These are phyloP conservation scores for Tanacetum coccineum DNA, from an alignment of 129 eudicot species.

Conservation along the genomic window DNA sequence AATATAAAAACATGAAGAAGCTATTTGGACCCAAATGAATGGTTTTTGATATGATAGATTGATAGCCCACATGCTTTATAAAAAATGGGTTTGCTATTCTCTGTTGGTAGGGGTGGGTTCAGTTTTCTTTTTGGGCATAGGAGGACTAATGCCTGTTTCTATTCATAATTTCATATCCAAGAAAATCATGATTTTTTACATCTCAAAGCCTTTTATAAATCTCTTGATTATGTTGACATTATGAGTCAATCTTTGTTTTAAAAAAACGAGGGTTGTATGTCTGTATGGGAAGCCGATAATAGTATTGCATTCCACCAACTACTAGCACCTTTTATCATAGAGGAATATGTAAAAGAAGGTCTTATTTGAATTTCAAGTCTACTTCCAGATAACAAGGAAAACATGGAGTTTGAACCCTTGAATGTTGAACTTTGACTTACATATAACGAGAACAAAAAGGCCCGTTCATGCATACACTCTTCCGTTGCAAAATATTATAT, in stretches of 20 bases:
- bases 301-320: conserved; percentile 1
- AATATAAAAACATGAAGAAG: no score
- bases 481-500: neutral
- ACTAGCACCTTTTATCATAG: conserved; percentile 7
- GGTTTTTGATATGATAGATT: no score
- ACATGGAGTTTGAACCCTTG: conserved; percentile 9
- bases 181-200: neutral
- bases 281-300: neutral
- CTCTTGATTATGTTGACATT: no score
- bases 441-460: neutral
- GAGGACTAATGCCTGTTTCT: neutral
- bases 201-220: conserved; percentile 6
- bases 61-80: no score
- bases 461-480: neutral
- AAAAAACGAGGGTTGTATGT: neutral
- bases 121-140: neutral
- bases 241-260: no score
- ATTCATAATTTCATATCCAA: neutral
- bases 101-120: neutral
- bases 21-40: no score
- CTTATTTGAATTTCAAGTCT: conserved; percentile 9
- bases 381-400: conserved; percentile 3
- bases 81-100: neutral
- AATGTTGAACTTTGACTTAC: conserved; percentile 5
- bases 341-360: neutral